Conservation (phyloP, 2,329 filamentous ascomycete species). For the Aspergillus fumigatus region DNA sequence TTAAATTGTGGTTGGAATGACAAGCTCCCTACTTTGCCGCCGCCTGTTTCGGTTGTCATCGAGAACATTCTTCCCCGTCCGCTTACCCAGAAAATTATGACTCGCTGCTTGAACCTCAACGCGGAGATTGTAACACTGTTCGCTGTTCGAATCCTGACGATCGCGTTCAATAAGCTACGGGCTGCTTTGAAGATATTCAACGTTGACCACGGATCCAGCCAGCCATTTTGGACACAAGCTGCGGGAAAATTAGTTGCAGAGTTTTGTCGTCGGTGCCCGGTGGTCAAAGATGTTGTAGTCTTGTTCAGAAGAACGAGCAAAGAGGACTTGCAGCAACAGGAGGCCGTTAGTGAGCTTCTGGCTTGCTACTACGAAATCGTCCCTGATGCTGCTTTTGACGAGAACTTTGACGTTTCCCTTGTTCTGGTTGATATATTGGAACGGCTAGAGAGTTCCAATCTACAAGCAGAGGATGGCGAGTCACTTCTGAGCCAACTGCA, state of each 20-base stretch:
- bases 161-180: slow-evolving; percentile 74
- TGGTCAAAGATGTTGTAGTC: slow-evolving; percentile 73
- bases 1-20: slow-evolving; percentile 63
- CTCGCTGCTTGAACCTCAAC: slow-evolving; percentile 72
- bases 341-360: slow-evolving; percentile 73
- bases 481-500: slow-evolving; percentile 70
- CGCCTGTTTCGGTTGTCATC: slow-evolving; percentile 71
- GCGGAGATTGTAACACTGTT: slow-evolving; percentile 80
- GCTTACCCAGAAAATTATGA: slow-evolving; percentile 72
- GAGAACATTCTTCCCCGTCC: slow-evolving; percentile 84
- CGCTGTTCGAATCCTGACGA: slow-evolving; percentile 70
- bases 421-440: slow-evolving; percentile 66
- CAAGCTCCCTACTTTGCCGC: slow-evolving; percentile 63
- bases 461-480: slow-evolving; percentile 48
- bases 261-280: slow-evolving; percentile 73
- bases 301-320: slow-evolving; percentile 66
- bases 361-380: slow-evolving; percentile 80
- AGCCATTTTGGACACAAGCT: slow-evolving; percentile 64
- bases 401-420: slow-evolving; percentile 83
- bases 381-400: slow-evolving; percentile 72
- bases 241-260: slow-evolving; percentile 63
- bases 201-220: slow-evolving; percentile 41
- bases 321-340: slow-evolving; percentile 68
- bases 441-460: slow-evolving; percentile 48
- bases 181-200: slow-evolving; percentile 59